Percentiles rank a stretch among this genome's conserved stretches.
Conservation (phyloP, 768 basidiomycete species). For the Tricholoma terreum region DNA sequence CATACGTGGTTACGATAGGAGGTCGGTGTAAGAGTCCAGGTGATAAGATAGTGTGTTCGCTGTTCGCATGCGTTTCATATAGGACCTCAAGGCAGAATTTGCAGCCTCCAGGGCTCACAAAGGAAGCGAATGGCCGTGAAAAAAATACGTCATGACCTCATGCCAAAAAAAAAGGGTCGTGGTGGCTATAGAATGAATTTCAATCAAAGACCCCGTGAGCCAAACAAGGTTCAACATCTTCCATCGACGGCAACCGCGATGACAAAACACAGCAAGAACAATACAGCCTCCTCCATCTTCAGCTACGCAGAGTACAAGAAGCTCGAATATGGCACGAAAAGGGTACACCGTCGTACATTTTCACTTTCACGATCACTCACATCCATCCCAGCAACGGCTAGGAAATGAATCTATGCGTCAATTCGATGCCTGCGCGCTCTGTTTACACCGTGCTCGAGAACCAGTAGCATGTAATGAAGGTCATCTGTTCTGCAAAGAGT, state of each 20-base stretch:
- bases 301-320: slow-evolving; percentile 88
- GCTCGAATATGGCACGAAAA: slow-evolving; percentile 80
- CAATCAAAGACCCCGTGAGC: not conserved
- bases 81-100: too few species aligned
- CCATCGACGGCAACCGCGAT: slow-evolving; percentile 33
- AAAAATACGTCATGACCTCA: too few species aligned
- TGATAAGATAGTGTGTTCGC: too few species aligned
- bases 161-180: not conserved
- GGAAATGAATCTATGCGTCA: slow-evolving; percentile 92
- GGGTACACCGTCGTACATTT: slow-evolving; percentile 36
- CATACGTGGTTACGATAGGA: too few species aligned
- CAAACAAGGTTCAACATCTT: not conserved
- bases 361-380: not conserved
- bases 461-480: slow-evolving; percentile 84
- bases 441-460: slow-evolving; percentile 78
- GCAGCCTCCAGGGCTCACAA: too few species aligned
- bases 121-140: too few species aligned
- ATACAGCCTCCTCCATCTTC: slow-evolving; percentile 85
- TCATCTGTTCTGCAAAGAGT: slow-evolving; percentile 96
- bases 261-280: slow-evolving; percentile 91
- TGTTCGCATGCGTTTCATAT: too few species aligned
- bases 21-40: too few species aligned
- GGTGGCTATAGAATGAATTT: too few species aligned
- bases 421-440: slow-evolving; percentile 90
- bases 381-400: slow-evolving; percentile 55